Evolutionary conservation across 208 protist species (phyloP).

Genomic region (Leishmania amazonensis): DNA sequence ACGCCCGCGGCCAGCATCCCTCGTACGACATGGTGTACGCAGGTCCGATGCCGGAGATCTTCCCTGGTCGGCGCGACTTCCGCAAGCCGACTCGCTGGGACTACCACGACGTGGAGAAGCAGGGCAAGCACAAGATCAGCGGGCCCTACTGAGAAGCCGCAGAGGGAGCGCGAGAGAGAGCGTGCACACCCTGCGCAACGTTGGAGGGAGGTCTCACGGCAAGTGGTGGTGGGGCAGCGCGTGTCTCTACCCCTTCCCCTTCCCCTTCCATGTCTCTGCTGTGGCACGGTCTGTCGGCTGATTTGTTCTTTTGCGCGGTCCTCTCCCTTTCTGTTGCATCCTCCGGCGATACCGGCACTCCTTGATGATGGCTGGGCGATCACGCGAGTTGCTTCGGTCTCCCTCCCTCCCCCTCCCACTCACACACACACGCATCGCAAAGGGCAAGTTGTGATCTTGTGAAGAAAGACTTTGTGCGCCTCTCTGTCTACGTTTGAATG

Average conservation of each 20-base stretch:
- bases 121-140: slow-evolving; percentile 86
- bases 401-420: no score
- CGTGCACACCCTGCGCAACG: not conserved
- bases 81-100: slow-evolving; percentile 90
- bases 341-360: not conserved
- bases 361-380: not conserved
- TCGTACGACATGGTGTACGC: slow-evolving; percentile 93
- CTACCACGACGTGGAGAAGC: slow-evolving; percentile 90
- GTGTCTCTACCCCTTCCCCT: not conserved
- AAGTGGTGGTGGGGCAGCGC: not conserved
- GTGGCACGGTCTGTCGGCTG: not conserved
- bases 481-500: not conserved
- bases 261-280: not conserved
- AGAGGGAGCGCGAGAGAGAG: not conserved
- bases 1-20: slow-evolving; percentile 89
- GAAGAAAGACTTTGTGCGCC: not conserved
- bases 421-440: not conserved
- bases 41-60: slow-evolving; percentile 92
- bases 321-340: not conserved
- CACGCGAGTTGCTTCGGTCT: not conserved
- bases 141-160: slow-evolving; percentile 67
- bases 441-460: not conserved
- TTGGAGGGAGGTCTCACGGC: not conserved
- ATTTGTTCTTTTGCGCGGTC: not conserved
- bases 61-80: slow-evolving; percentile 85